Percentiles rank a stretch among this genome's conserved stretches.
Conservation (phyloP, 1,139 yeast species). For the Blastobotrys ciferrii region DNA sequence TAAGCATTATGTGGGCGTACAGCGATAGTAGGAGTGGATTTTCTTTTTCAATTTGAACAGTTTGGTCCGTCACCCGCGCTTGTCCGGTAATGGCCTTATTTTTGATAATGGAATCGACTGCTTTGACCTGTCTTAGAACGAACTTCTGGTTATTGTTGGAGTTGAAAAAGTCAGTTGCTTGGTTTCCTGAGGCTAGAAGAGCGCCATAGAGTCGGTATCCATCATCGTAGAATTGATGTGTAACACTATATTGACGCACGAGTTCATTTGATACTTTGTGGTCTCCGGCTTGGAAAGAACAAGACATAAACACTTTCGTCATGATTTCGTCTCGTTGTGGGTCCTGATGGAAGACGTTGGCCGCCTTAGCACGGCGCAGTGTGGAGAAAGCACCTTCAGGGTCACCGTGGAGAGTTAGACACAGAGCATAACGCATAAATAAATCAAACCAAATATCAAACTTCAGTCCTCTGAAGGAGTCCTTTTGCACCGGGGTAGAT, state of each 20-base stretch:
- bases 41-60: constrained; percentile 41
- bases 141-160: constrained; percentile 86
- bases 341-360: constrained; percentile 72
- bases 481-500: background rate
- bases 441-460: constrained; percentile 84
- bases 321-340: constrained; percentile 52
- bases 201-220: constrained; percentile 65
- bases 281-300: constrained; percentile 57
- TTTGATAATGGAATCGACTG: constrained; percentile 67
- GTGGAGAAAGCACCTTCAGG: constrained; percentile 69
- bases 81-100: constrained; percentile 65
- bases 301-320: constrained; percentile 61
- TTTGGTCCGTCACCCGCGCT: constrained; percentile 61
- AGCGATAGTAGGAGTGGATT: constrained; percentile 73
- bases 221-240: constrained; percentile 73
- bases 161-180: constrained; percentile 59
- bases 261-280: constrained; percentile 53
- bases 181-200: constrained; percentile 61
- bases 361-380: constrained; percentile 69
- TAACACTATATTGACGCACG: constrained; percentile 60
- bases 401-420: constrained; percentile 60
- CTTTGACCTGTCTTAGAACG: constrained; percentile 82
- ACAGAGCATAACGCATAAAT: constrained; percentile 73
- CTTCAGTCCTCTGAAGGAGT: constrained; percentile 64
- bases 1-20: constrained; percentile 75